Evolutionary conservation across 768 basidiomycete species (phyloP), one percentile per base, ranked within the genome.

Genomic region (Xerocomellus dryophilus): DNA sequence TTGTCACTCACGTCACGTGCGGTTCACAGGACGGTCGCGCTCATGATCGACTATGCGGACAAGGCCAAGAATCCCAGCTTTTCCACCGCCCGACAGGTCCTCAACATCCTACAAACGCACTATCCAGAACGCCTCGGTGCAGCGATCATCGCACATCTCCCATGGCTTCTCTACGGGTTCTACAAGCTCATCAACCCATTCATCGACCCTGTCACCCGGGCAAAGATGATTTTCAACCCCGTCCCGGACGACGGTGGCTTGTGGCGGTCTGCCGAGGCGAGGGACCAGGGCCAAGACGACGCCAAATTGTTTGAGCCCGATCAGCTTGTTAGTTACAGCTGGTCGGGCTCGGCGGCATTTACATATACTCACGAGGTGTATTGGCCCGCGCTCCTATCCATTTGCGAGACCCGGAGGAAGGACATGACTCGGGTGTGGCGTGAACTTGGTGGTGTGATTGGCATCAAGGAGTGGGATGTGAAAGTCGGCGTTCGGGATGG

Each of bases 51-150:
- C 74, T 91, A 85, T 49, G 86, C 81, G 5, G 87, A 89, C 65
- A 78, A 79, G 65, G 82, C 79, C 34, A 91, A 89, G 70, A 81
- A 62, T 23, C 78, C 81, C 0, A 74, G 76, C 7, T 46, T 82
- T 12, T 29, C 61, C 0, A 73, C 67, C 10, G 56, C 79, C 7
- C 71, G 75, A 10, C 65, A 60, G 25, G 76, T 81, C 12, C 76
- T 87, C 49, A 70, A 77, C 66, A 86, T 90, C 60, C 76, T 92
- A 14, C 90, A 92, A 62, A 79, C 82, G 21, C 90, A 93, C 65
- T 93, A 92, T 62, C 91, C 91, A 0, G 93, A 96, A 67, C 83
- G 93, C 4, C 82, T 96, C 32, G 91, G 90, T 23, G 66, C 76
- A 12, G 81, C 90, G 1, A 70, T 91, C 40, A 82, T 93, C 62